Percentiles rank a stretch among this genome's conserved stretches.
Conservation (phyloP, 1,284 basidiomycete species). For the Puccinia novopanici region DNA sequence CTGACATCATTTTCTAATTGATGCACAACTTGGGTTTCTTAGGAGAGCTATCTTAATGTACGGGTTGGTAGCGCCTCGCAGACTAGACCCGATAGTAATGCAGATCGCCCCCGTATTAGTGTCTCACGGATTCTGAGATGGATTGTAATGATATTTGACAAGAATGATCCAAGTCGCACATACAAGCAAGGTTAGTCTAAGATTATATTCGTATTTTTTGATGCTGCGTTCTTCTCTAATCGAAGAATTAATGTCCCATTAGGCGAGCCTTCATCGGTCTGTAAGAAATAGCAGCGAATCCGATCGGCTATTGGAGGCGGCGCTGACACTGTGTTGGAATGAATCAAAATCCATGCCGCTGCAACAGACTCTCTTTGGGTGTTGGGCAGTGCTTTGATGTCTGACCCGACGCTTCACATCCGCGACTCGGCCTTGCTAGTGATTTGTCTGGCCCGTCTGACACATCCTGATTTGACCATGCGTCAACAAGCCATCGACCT, state of each 20-base stretch:
- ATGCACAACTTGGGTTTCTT: background rate
- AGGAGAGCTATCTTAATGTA: slow-evolving; percentile 44
- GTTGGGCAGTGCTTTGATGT: slow-evolving; percentile 22
- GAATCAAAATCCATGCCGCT: slow-evolving; percentile 28
- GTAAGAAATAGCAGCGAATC: slow-evolving; percentile 41
- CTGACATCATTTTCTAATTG: background rate
- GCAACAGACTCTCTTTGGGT: slow-evolving; percentile 42
- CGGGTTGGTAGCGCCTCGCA: slow-evolving; percentile 29
- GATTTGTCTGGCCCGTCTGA: slow-evolving; percentile 43
- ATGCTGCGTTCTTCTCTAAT: background rate
- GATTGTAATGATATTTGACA: slow-evolving; percentile 42
- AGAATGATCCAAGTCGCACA: slow-evolving; percentile 34
- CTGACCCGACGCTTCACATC: slow-evolving; percentile 38
- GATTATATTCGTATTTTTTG: background rate
- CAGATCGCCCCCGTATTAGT: slow-evolving; percentile 27
- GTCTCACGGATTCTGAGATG: slow-evolving; percentile 37
- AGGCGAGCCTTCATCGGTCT: slow-evolving; percentile 45
- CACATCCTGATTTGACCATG: slow-evolving; percentile 37
- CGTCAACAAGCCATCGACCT: slow-evolving; percentile 46
- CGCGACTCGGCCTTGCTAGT: slow-evolving; percentile 27
- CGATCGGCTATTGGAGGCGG: slow-evolving; percentile 41
- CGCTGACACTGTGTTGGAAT: slow-evolving; percentile 44
- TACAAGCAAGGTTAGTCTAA: slow-evolving; percentile 40
- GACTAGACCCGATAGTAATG: background rate
- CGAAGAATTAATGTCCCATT: background rate